These are phyloP conservation scores for Calonectria pauciramosa DNA, from an alignment of 2,329 filamentous ascomycete species.

Conservation along the genomic window DNA sequence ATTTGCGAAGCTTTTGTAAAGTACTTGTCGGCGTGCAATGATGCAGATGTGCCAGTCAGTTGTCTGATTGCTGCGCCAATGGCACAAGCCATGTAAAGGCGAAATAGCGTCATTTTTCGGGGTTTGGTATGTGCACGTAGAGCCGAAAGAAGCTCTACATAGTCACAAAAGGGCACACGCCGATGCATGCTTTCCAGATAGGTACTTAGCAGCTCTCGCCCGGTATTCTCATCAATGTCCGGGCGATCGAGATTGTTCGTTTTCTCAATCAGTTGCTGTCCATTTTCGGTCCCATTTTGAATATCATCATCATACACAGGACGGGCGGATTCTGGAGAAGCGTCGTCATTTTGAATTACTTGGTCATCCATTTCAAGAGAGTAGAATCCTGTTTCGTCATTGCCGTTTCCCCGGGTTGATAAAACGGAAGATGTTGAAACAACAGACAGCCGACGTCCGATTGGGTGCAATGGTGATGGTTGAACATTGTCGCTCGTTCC, in stretches of 20 bases:
- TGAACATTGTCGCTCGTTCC: not conserved
- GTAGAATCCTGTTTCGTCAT: not conserved
- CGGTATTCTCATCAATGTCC: not conserved
- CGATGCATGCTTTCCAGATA: slow-evolving; percentile 20
- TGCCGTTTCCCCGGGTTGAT: not conserved
- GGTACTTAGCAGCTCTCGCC: not conserved
- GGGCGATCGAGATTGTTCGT: not conserved
- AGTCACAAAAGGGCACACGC: slow-evolving; percentile 13
- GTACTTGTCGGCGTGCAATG: not conserved
- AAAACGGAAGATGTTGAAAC: not conserved
- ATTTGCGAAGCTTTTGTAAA: not conserved
- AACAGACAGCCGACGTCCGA: not conserved
- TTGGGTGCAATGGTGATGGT: not conserved
- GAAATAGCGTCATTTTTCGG: not conserved
- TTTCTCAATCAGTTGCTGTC: not conserved
- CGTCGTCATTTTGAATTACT: not conserved
- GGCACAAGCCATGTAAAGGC: slow-evolving; percentile 15
- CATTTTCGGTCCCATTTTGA: too few species aligned
- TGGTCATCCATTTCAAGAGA: not conserved
- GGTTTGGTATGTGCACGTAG: not conserved
- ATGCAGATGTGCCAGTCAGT: not conserved
- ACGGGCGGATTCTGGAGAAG: not conserved
- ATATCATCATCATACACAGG: too few species aligned
- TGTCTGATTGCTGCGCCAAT: slow-evolving; percentile 10
- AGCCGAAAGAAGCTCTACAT: not conserved